Evolutionary conservation across 2,329 filamentous ascomycete species (phyloP), one percentile per base, ranked within the genome.

Genomic region (Leptographium wingfieldii): DNA sequence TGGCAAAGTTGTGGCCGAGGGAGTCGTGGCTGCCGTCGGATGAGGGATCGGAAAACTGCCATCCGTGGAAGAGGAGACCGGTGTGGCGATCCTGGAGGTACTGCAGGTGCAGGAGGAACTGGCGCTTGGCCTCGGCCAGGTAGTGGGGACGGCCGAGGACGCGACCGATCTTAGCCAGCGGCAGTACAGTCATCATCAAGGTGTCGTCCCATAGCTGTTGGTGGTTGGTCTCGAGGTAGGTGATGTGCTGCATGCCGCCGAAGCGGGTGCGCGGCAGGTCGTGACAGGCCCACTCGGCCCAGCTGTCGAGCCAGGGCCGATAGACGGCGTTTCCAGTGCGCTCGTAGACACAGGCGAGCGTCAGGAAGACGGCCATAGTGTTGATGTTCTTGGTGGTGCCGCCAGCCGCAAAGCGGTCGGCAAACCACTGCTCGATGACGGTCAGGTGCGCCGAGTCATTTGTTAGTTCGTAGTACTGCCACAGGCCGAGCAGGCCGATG

Each of bases 121-220:
- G 88, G 9, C 81, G 77, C 73, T 90, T 90, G 12, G 87, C 88
- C 72, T 92, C 88, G 51, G 83, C 85, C 31, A 92, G 76, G 68
- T 92, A 92, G 65, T 87, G 80, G 0, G 86, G 85, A 1, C 87
- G 76, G 62, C 81, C 76, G 3, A 92, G 78, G 4, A 90, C 75
- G 60, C 84, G 78, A 0, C 88, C 88, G 62, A 91, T 91, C 74
- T 92, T 92, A 22, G 87, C 87, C 22, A 92, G 76, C 1, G 88
- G 88, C 72, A 92, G 74, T 6, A 90, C 88, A 0, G 87, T 91
- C 88, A 92, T 92, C 88, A 92, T 92, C 53, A 92, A 77, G 6
- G 88, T 92, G 69, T 92, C 88, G 65, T 91, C 88, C 88, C 88
- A 92, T 27, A 92, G 77, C 73, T 92, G 86, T 69, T 89, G 80